Base-by-base conservation (phyloP, 2,329 filamentous ascomycete genomes). In the Ophiostoma australiae region DNA sequence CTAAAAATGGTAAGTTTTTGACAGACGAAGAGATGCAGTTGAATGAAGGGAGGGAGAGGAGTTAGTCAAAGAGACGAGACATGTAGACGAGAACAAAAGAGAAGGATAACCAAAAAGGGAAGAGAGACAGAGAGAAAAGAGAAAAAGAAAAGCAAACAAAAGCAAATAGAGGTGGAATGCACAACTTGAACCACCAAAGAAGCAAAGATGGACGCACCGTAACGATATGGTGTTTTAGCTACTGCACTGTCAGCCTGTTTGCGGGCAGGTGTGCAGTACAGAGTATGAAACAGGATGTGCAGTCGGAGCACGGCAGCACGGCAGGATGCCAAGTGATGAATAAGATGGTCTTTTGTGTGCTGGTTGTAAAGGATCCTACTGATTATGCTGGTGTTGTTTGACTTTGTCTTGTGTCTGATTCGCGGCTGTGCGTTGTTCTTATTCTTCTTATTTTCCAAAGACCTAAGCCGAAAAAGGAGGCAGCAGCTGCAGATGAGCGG, bases 381-480 rank as follows among this genome's bases (percentile, higher is more conserved):
- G 27, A 3, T 31, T 31, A 4, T 20, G 48, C 10, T 27, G 23
- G n/a, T 58, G 11, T 58, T 4, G 27, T 27, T 27, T 58, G 52
- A 58, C 27, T 31, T 58, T 55, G 20, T 55, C 20, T 55, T 15
- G 10, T 58, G n/a, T 41, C 52, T 27, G 3, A 13, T 13, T 31
- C 27, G 8, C 39, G 39, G 4, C 39, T n/a, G 7, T 48, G 44
- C 44, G 17, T n/a, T 33, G n/a, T 27, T 63, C 58, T 63, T 33
- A 35, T 31, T 63, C 58, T 27, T 33, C 27, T 63, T 27, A 35
- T 63, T 27, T 27, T 17, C 27, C 52, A 58, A 4, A 27, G 27
- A 63, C 58, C 58, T 63, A 63, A 6, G 58, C 58, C 58, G 58
- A 33, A 63, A 63, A 4, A 27, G 58, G 58, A 63, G 58, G 35